Base-by-base conservation (phyloP, 2,329 filamentous ascomycete genomes). In the Aureobasidium sp. region DNA sequence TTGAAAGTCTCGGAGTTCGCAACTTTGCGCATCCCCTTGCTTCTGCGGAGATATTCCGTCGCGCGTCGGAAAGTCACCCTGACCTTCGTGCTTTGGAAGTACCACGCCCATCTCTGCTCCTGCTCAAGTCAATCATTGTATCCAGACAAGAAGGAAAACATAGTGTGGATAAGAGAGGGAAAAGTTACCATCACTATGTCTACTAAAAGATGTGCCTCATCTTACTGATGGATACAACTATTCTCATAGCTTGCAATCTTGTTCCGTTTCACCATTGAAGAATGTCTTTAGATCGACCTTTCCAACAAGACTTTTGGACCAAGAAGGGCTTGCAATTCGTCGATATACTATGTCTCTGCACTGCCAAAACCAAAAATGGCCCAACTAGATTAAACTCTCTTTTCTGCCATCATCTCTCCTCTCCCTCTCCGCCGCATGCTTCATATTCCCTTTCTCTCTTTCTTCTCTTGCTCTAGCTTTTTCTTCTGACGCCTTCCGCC, bases 361-460 rank as follows among this genome's bases (percentile, higher is more conserved):
- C 47, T 30, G 37, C 58, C 36, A 50, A 42, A 29, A 21, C 9
- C n/a, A 54, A 57, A 27, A 16, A 48, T 21, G 44, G 54, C 54
- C 39, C 21, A 44, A 36, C n/a, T 10, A 25, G 10, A 42, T 37
- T 16, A n/a, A 25, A 48, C 13, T 21, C 47, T 44, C 21, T 11
- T 41, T 29, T 53, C 59, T 61, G 48, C 59, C 59, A 54, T 61
- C 48, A 61, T 61, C 48, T 61, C 59, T 61, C 59, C 48, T 61
- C 59, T 61, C 59, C 59, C 27, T 61, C 59, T 61, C 59, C 59
- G 47, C 30, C 37, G 30, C 13, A 61, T 61, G 59, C 32, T 59
- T n/a, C n/a, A 34, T 36, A 32, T 48, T 29, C n/a, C 13, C 30
- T 37, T 42, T 32, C 29, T 47, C 11, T 41, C 29, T 39, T 21